Conservation (phyloP, 2,329 filamentous ascomycete species). For the Ceratocystis ficicola region DNA sequence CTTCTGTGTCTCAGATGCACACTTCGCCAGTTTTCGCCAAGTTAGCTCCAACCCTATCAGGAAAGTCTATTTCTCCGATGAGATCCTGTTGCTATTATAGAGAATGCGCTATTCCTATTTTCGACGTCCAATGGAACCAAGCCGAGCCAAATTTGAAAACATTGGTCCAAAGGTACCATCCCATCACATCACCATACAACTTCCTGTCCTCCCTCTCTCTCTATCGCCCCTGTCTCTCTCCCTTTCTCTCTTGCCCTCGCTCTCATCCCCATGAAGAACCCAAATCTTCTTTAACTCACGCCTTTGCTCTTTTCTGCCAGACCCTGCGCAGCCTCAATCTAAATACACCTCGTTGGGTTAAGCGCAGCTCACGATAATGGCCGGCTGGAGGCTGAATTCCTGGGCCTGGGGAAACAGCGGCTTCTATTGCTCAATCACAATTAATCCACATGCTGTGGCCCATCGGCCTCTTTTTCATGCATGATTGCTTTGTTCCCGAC, state of each 20-base stretch:
- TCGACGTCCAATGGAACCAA: background rate
- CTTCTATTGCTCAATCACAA: no score
- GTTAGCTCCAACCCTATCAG: slow-evolving; percentile 2
- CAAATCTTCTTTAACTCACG: background rate
- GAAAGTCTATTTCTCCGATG: slow-evolving; percentile 6
- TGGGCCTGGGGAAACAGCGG: background rate
- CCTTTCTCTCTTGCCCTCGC: background rate
- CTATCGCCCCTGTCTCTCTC: no score
- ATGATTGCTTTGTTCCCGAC: background rate
- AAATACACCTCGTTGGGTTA: background rate
- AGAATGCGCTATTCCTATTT: slow-evolving; percentile 4
- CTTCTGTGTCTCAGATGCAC: slow-evolving; percentile 8
- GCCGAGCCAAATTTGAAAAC: background rate
- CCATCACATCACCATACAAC: slow-evolving; percentile 9
- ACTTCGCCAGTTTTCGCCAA: slow-evolving; percentile 12
- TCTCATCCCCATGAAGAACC: background rate
- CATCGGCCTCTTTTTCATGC: no score
- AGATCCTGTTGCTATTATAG: slow-evolving; percentile 9
- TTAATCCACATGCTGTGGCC: no score
- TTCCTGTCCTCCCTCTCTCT: background rate
- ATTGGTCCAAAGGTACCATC: slow-evolving; percentile 1
- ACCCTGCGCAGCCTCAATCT: background rate
- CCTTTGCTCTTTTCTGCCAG: background rate
- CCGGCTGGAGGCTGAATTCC: background rate
- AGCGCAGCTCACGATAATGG: background rate